phyloP scores from a whole-genome alignment of 225 moss, liverwort and hornwort genomes.

The Marchantia paleacea region DNA sequence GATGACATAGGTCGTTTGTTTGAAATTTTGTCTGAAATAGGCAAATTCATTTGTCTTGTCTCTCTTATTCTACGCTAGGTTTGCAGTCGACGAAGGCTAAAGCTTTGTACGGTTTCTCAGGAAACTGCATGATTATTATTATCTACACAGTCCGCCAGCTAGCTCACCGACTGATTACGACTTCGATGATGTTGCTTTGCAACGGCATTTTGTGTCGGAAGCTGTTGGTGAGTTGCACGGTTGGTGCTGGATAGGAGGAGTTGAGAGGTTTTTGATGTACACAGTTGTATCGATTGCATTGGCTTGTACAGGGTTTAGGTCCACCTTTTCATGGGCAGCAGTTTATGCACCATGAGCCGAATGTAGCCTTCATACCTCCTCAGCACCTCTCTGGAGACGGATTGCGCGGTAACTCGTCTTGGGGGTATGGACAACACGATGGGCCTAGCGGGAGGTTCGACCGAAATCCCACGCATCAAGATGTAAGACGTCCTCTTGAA shows the following conservation, averaged over 20 bases:
- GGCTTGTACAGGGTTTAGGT: conserved; percentile 14
- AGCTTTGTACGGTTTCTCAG: no score
- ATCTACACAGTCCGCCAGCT: no score
- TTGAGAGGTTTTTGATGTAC: not conserved
- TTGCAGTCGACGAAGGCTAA: no score
- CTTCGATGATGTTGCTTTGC: no score
- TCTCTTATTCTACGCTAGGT: no score
- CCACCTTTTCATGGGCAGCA: conserved; percentile 29
- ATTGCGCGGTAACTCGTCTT: conserved; percentile 22
- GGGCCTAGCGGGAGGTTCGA: conserved; percentile 25
- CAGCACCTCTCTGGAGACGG: conserved; percentile 32
- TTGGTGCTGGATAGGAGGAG: not conserved
- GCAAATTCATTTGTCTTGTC: no score
- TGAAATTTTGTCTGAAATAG: no score
- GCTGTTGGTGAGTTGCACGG: not conserved
- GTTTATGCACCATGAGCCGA: conserved; percentile 28
- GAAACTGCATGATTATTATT: no score
- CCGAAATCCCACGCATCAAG: conserved; percentile 12
- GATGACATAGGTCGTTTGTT: no score
- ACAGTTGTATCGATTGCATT: not conserved
- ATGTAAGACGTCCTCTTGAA: conserved; percentile 24
- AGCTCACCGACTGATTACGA: no score
- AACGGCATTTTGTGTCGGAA: no score
- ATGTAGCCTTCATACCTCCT: conserved; percentile 23
- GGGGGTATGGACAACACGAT: conserved; percentile 26